Conservation (phyloP, 2,329 filamentous ascomycete genomes). For the Massarina eburnea region DNA sequence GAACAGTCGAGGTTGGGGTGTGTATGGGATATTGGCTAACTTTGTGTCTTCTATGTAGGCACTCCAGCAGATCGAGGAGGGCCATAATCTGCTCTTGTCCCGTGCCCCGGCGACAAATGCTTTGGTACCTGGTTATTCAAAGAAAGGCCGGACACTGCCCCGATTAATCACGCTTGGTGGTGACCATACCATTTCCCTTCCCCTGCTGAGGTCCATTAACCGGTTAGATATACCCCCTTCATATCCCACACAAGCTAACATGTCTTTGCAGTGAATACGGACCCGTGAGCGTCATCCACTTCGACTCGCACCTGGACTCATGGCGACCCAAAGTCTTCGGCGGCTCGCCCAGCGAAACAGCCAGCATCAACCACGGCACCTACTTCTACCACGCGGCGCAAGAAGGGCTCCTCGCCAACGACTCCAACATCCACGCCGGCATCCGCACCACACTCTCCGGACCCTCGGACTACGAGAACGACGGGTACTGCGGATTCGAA, state of each 20-base stretch:
- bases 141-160: constrained; percentile 74
- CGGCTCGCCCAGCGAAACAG: constrained; percentile 73
- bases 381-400: constrained; percentile 83
- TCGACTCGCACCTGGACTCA: constrained; percentile 63
- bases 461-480: constrained; percentile 79
- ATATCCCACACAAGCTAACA: not conserved
- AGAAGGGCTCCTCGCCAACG: constrained; percentile 77
- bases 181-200: constrained; percentile 64
- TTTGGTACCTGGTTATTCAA: constrained; percentile 66
- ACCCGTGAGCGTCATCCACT: constrained; percentile 66
- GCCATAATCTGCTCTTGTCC: constrained; percentile 74
- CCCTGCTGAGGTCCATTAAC: constrained; percentile 59
- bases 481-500: constrained; percentile 81
- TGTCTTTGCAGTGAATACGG: constrained; percentile 61
- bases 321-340: constrained; percentile 80
- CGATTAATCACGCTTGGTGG: constrained; percentile 74
- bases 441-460: constrained; percentile 82
- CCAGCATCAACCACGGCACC: constrained; percentile 81
- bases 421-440: constrained; percentile 84
- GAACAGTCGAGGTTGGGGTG: not conserved
- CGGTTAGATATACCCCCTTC: constrained; percentile 34
- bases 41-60: constrained; percentile 69
- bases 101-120: constrained; percentile 71
- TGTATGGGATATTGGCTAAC: not conserved
- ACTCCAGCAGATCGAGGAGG: constrained; percentile 81